Evolutionary conservation across 2,329 filamentous ascomycete species (phyloP).

Genomic region (Neospermospora avenae): DNA sequence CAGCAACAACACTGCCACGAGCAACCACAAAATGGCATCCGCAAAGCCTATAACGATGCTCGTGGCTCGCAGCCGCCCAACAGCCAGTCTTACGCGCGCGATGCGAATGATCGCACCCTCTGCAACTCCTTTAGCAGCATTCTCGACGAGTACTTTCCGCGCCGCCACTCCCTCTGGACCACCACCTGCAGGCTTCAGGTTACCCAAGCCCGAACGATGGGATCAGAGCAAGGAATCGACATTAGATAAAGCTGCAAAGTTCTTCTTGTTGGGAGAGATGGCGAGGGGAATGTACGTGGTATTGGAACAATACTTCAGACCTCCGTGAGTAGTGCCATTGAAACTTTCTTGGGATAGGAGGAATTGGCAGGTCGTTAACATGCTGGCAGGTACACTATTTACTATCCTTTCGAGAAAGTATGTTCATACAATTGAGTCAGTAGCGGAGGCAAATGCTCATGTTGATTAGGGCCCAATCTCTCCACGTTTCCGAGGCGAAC

Average conservation of each 20-base stretch:
- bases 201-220: slow-evolving; percentile 72
- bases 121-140: slow-evolving; percentile 23
- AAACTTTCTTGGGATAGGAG: slow-evolving; percentile 10
- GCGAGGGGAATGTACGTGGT: slow-evolving; percentile 96
- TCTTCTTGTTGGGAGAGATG: slow-evolving; percentile 96
- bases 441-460: slow-evolving; percentile 22
- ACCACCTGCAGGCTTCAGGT: slow-evolving; percentile 77
- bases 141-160: slow-evolving; percentile 32
- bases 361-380: slow-evolving; percentile 32
- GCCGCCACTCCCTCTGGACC: slow-evolving; percentile 69
- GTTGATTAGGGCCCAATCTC: slow-evolving; percentile 78
- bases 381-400: slow-evolving; percentile 81
- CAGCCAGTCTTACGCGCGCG: slow-evolving; percentile 28
- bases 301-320: slow-evolving; percentile 96
- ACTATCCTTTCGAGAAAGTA: slow-evolving; percentile 96
- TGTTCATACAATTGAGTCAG: slow-evolving; percentile 14
- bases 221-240: slow-evolving; percentile 73
- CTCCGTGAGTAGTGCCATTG: slow-evolving; percentile 69
- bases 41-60: slow-evolving; percentile 37
- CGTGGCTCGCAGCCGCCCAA: slow-evolving; percentile 35
- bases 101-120: slow-evolving; percentile 27
- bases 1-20: slow-evolving; percentile 32
- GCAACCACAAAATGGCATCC: slow-evolving; percentile 36
- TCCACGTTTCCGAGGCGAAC: slow-evolving; percentile 95
- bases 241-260: slow-evolving; percentile 82